These are phyloP conservation scores for Petunia secreta DNA, from an alignment of 257 asterid species.

Conservation along the genomic window DNA sequence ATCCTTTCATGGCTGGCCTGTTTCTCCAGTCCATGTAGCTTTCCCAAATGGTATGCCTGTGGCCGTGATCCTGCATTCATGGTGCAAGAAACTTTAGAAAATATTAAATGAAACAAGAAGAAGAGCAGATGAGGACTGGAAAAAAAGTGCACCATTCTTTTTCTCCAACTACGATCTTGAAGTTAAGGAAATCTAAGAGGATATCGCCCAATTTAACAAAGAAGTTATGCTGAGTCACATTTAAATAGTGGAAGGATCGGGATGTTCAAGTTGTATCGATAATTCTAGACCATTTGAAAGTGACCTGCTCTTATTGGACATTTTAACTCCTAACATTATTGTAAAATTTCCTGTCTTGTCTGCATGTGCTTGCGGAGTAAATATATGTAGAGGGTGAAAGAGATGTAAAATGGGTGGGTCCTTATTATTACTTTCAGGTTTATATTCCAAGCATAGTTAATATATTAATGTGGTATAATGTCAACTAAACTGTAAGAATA, in stretches of 20 bases:
- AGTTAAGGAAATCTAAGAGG: constrained; percentile 27
- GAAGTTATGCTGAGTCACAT: constrained; percentile 32
- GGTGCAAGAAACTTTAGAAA: background rate
- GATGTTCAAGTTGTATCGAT: constrained; percentile 41
- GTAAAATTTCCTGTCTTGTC: background rate
- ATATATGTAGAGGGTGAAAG: background rate
- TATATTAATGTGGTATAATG: too few species aligned
- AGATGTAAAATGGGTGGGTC: too few species aligned
- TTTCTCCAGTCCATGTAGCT: constrained; percentile 71
- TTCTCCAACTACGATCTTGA: background rate
- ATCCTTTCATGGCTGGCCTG: constrained; percentile 56
- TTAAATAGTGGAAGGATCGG: constrained; percentile 46
- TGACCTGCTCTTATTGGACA: constrained; percentile 31
- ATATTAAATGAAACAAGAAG: background rate
- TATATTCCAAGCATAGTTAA: too few species aligned
- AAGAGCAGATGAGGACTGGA: background rate
- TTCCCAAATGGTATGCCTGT: constrained; percentile 45
- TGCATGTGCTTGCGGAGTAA: background rate
- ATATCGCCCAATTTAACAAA: constrained; percentile 30
- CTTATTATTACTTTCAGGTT: too few species aligned
- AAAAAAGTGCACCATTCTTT: constrained; percentile 33
- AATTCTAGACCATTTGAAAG: constrained; percentile 49
- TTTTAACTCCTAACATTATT: too few species aligned
- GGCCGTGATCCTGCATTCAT: constrained; percentile 45
- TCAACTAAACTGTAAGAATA: too few species aligned